Base-by-base conservation (phyloP, 345 rosid genomes). In the Geranium brycei region DNA sequence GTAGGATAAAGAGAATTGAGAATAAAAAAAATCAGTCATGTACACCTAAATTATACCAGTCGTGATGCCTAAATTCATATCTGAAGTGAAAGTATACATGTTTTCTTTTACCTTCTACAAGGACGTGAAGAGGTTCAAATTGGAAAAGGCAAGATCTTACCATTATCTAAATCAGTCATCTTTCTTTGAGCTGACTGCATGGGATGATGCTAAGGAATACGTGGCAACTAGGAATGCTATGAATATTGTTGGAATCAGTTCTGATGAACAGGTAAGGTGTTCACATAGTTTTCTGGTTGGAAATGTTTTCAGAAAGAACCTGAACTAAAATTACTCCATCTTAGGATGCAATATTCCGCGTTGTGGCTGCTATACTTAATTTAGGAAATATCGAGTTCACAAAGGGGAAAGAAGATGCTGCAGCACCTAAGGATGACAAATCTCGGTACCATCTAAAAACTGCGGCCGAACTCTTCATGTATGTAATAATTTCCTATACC, bases 321-420 rank as follows among this genome's bases (percentile, higher is more conserved):
- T 71, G 65, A 60, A 57, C 77, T 71, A 47, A 47, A 63, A 30
- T 64, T 35, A 38, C 68, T 38, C 66, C 65, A 61, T 68, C 58
- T 38, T 71, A 93, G 99, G 97, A 93, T 74, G 91, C 82, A 32
- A 83, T 93, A 72, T 93, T 93, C 72, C 85, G 81, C 19, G 87
- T 90, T 74, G 96, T 93, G 65, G 99, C 99, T 70, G 97, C 96
- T 67, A 85, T 93, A 69, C 97, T 93, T 67, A 97, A 93, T 80
- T 87, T 93, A 73, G 99, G 99, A 58, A 93, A 93, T 73, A 72
- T 90, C 62, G 91, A 90, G 75, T 90, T 93, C 70, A 76, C 80
- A 55, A 93, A 86, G 82, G 91, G 91, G 61, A 83, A 82, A 74
- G 64, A 79, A 53, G 99, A 93, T 78, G 81, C 87, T 65, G 77